A percentile compares a stretch with the other conserved stretches of the same genome.
Conservation (phyloP, 75 land plant species). For the Gnetum montanum region DNA sequence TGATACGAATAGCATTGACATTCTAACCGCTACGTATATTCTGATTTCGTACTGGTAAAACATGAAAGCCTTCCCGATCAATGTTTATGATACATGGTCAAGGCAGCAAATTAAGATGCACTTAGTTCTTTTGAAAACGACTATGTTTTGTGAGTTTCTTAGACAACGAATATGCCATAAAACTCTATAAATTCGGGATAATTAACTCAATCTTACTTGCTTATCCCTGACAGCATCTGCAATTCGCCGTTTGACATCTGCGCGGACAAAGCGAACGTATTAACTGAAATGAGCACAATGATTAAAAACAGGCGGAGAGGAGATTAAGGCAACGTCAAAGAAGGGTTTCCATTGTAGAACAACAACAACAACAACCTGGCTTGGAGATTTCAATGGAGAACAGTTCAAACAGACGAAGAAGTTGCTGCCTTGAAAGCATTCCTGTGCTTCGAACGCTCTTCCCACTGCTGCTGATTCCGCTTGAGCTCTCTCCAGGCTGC, state of each 20-base stretch:
- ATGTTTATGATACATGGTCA: too few species aligned
- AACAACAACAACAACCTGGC: slow-evolving; percentile 33
- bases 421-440: slow-evolving; percentile 82
- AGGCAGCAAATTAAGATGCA: too few species aligned
- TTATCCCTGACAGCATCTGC: slow-evolving; percentile 73
- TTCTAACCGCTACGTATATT: too few species aligned
- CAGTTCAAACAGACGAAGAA: slow-evolving; percentile 68
- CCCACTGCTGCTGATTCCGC: not conserved
- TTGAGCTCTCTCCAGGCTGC: not conserved
- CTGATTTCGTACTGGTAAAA: too few species aligned
- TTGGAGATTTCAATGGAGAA: slow-evolving; percentile 48
- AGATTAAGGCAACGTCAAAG: not conserved
- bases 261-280: slow-evolving; percentile 2
- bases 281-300: not conserved
- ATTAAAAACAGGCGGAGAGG: not conserved
- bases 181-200: too few species aligned
- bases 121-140: too few species aligned
- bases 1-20: too few species aligned
- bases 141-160: too few species aligned
- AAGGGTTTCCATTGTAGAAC: not conserved
- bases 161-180: too few species aligned
- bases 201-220: slow-evolving; percentile 30
- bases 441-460: slow-evolving; percentile 26
- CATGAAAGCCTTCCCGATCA: too few species aligned
- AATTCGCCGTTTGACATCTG: slow-evolving; percentile 83